Conservation (phyloP, 2,329 filamentous ascomycete species). For the Ophiostoma perfectum region DNA sequence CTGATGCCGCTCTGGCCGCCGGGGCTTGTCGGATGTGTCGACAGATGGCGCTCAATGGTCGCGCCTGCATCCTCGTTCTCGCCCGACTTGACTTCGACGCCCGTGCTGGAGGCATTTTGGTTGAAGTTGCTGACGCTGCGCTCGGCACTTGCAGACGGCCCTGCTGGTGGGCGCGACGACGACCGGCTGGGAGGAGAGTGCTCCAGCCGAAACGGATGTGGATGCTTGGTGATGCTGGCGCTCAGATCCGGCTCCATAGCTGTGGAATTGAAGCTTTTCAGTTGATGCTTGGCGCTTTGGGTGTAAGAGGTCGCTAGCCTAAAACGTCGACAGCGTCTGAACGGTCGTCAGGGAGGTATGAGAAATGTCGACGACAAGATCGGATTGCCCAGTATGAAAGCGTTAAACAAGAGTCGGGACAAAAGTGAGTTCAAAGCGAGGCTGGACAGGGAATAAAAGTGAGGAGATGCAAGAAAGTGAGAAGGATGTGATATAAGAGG, state of each 20-base stretch:
- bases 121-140: constrained; percentile 27
- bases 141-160: constrained; percentile 17
- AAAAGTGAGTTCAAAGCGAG: background rate
- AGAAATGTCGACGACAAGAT: background rate
- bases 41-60: constrained; percentile 41
- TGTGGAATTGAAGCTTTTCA: background rate
- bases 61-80: constrained; percentile 37
- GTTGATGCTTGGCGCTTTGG: background rate
- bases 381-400: background rate
- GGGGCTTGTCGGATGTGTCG: constrained; percentile 22
- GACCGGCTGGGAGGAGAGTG: constrained; percentile 32
- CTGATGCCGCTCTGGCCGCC: constrained; percentile 14
- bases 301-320: background rate
- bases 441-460: background rate
- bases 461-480: background rate
- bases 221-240: constrained; percentile 33
- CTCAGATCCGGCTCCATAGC: constrained; percentile 34
- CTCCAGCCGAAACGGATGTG: constrained; percentile 39
- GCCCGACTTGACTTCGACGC: constrained; percentile 37
- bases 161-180: constrained; percentile 29
- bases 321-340: background rate
- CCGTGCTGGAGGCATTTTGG: constrained; percentile 41
- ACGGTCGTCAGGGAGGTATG: too few relatives aligned
- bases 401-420: background rate
- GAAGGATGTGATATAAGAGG: background rate